Conservation (phyloP, 805 yeast genomes). For the Metschnikowia orientalis region DNA sequence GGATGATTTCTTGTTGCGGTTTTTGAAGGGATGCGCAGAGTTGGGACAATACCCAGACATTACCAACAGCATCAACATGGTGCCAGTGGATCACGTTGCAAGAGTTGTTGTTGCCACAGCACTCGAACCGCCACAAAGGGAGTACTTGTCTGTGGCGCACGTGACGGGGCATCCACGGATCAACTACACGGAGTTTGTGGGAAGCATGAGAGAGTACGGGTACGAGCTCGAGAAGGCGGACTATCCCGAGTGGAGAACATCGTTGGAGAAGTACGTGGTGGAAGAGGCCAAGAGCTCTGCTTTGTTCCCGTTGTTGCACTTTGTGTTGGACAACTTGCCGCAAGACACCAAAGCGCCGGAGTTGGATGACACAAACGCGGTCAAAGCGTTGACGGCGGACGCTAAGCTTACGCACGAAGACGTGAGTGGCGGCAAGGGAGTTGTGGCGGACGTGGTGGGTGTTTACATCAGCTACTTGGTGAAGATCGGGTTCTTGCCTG, state of each 20-base stretch:
- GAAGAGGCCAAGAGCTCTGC: conserved; percentile 77
- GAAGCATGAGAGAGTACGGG: conserved; percentile 64
- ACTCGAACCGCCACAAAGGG: conserved; percentile 60
- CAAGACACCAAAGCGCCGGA: conserved; percentile 93
- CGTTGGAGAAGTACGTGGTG: conserved; percentile 72
- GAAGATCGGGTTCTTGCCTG: conserved; percentile 73
- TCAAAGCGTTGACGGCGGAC: conserved; percentile 61
- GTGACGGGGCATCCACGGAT: conserved; percentile 98
- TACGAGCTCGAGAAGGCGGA: conserved; percentile 58
- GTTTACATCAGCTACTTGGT: conserved; percentile 75
- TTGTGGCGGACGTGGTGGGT: conserved; percentile 62
- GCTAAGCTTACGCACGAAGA: conserved; percentile 62
- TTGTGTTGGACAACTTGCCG: conserved; percentile 90
- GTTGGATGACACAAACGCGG: conserved; percentile 81
- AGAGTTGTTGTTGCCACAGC: conserved; percentile 82
- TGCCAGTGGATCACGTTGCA: conserved; percentile 98
- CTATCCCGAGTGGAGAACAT: conserved; percentile 74
- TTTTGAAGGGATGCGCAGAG: conserved; percentile 92
- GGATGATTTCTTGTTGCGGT: conserved; percentile 91
- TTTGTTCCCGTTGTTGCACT: conserved; percentile 86
- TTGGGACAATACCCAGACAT: conserved; percentile 84
- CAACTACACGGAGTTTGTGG: conserved; percentile 69
- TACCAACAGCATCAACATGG: conserved; percentile 86
- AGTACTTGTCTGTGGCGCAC: conserved; percentile 70
- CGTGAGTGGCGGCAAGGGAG: conserved; percentile 67